A percentile compares a stretch with the other conserved stretches of the same genome.
Conservation (phyloP, 2,329 filamentous ascomycete species). For the Claviceps sp. region DNA sequence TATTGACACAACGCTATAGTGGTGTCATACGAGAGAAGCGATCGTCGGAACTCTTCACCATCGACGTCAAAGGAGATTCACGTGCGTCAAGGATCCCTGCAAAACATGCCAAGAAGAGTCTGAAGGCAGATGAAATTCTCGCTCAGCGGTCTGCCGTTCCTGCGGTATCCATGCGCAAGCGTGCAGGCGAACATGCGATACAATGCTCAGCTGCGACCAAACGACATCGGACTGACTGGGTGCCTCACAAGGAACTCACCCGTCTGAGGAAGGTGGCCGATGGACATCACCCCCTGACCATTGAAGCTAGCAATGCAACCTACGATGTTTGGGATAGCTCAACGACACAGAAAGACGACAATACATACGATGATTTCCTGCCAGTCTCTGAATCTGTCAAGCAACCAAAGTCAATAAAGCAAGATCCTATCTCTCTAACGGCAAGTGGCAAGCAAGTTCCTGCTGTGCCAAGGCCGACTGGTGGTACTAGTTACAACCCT, state of each 20-base stretch:
- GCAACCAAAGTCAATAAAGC: constrained; percentile 61
- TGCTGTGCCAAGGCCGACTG: constrained; percentile 64
- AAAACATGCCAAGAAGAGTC: constrained; percentile 56
- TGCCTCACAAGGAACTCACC: constrained; percentile 72
- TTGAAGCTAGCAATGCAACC: constrained; percentile 45
- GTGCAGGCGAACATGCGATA: constrained; percentile 52
- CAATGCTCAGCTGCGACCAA: constrained; percentile 66
- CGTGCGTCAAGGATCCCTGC: constrained; percentile 50
- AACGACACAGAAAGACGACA: constrained; percentile 23
- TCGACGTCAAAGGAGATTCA: constrained; percentile 63
- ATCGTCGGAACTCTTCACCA: constrained; percentile 70
- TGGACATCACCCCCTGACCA: constrained; percentile 44
- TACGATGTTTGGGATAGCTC: constrained; percentile 68
- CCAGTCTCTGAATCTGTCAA: constrained; percentile 52
- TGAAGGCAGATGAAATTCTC: constrained; percentile 89
- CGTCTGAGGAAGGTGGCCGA: constrained; percentile 69
- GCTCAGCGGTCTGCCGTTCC: constrained; percentile 70
- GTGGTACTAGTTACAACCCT: constrained; percentile 88
- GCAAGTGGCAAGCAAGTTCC: constrained; percentile 68
- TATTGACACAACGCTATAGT: constrained; percentile 28
- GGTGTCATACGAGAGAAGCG: constrained; percentile 75
- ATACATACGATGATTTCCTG: constrained; percentile 41
- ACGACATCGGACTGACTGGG: constrained; percentile 62
- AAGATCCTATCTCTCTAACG: constrained; percentile 68
- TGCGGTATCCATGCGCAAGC: constrained; percentile 66